Base-by-base conservation (phyloP, 2,329 filamentous ascomycete genomes). In the Cladophialophora psammophila region DNA sequence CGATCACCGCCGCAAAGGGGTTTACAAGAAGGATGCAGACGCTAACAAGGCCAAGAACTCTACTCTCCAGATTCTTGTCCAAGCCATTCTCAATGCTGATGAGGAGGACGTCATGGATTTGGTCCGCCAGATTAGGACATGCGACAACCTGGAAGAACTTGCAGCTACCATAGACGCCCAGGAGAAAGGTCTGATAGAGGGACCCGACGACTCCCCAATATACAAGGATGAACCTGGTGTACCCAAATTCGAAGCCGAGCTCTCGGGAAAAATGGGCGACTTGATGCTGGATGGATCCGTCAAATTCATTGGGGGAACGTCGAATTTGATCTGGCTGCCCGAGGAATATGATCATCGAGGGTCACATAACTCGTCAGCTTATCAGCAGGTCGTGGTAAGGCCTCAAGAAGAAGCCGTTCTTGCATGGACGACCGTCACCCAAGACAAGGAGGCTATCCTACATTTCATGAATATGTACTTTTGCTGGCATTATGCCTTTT, bases 391-490 rank as follows among this genome's bases (percentile, higher is more conserved):
- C 42, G 79, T 82, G 40, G 83, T 84, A 64, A 76, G 79, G 15
- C 80, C 83, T 18, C 82, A 85, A 68, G 87, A 90, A 60, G 87
- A 94, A 68, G 89, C 93, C 3, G 84, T 95, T 62, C 89, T 88
- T 20, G 94, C 90, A 62, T 99, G 95, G 95, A 96, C 94, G 0
- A 87, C 85, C 15, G 93, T 97, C 54, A 97, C 93, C 1, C 84
- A 88, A 59, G 93, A 97, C 76, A 85, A 88, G 31, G 87, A 91
- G 62, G 84, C 97, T 54, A 88, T 97, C 72, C 86, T 89, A 15
- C 94, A 97, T 78, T 87, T 99, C 18, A 88, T 99, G 76, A 94
- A 94, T 75, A 94, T 98, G 92, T 99, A 99, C 80, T 98, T 98
- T 80, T 93, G 90, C 73, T 98, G 94, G 91, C 95, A 98, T 79